A percentile compares a stretch with the other conserved stretches of the same genome.
phyloP scores from a whole-genome alignment of 106 monocot species.

The Platanthera zijinensis region DNA sequence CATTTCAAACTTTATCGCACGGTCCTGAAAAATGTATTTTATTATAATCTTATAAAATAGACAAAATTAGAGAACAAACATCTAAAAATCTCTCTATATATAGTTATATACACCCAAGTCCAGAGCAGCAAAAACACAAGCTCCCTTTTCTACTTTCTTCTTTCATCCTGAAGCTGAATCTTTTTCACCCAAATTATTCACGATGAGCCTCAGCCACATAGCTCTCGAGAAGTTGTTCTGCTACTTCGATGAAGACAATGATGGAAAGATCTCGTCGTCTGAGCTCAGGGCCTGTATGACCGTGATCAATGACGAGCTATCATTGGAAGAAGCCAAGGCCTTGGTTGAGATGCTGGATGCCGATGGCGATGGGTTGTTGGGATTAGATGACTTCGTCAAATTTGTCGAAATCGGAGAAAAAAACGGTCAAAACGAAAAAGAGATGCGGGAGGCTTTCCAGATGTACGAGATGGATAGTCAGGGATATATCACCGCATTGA shows the following conservation, averaged over 20 bases:
- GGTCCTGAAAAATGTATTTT: too few relatives aligned
- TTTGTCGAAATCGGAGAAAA: slow-evolving; percentile 20
- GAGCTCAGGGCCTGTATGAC: slow-evolving; percentile 33
- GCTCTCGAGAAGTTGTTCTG: slow-evolving; percentile 9
- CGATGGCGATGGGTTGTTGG: slow-evolving; percentile 41
- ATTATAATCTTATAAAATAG: too few relatives aligned
- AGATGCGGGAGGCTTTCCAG: slow-evolving; percentile 37
- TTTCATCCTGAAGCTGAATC: too few relatives aligned
- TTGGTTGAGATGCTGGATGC: slow-evolving; percentile 21
- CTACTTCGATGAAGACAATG: slow-evolving; percentile 33
- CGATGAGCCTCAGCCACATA: not conserved
- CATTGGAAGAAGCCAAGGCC: slow-evolving; percentile 24
- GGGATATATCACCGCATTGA: slow-evolving; percentile 40
- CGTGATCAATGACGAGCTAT: slow-evolving; percentile 15
- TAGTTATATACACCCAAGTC: too few relatives aligned
- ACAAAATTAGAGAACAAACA: too few relatives aligned
- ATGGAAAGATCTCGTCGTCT: slow-evolving; percentile 39
- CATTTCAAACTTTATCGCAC: too few relatives aligned
- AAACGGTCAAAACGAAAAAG: slow-evolving; percentile 13
- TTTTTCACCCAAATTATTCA: not conserved
- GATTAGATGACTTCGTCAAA: slow-evolving; percentile 30
- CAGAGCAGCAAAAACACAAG: too few relatives aligned
- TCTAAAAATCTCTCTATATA: too few relatives aligned
- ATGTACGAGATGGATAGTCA: slow-evolving; percentile 32
- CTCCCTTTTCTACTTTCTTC: too few relatives aligned